Evolutionary conservation across 768 basidiomycete genomes (phyloP), one percentile per base, ranked within the genome.

Genomic region (Mycena belliarum): DNA sequence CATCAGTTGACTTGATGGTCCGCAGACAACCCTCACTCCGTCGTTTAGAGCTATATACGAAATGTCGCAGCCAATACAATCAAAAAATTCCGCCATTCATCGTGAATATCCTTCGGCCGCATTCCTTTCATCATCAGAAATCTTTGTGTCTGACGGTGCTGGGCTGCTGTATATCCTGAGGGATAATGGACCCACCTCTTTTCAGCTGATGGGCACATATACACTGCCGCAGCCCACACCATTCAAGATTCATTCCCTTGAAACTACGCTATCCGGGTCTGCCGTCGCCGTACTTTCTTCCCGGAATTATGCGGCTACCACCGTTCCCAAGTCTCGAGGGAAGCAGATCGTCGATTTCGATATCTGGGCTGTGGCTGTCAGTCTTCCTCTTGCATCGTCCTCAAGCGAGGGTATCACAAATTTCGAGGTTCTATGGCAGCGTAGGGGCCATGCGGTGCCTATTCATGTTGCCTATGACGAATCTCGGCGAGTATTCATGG

Each of bases 21-120:
- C 3, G 25, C n/a, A 90, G 88, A 75, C 73, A 25, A 71, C 75
- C 7, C 68, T 76, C 43, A 60, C 57, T 40, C 87, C 88, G 18
- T 75, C 78, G 9, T 86, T 88, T 68, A 71, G 73, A 48, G 70
- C 80, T 12, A 67, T 89, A 4, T 86, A 81, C 65, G 82, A 88
- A 65, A 75, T 93, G 44, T 84, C 89, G 0, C 74, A 68, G 40
- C 75, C 84, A 20, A 71, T 87, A 48, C 72, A 76, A 44, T 71
- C 79, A 1, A 67, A 78, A 0, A 66, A 70, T 15, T 72, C 76
- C 20, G 58, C 70, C 1, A 69, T 74, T 20, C 85, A 86, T 63
- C 76, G 72, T 41, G 91, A 94, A 72, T 94, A 95, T 69, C 89
- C 92, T 1, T 90, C 89, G 1, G 80, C 81, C 26, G 75, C 76